Evolutionary conservation across 495 filamentous ascomycete genomes (phyloP), one percentile per base, ranked within the genome.

Genomic region (Hypoxylon fragiforme): DNA sequence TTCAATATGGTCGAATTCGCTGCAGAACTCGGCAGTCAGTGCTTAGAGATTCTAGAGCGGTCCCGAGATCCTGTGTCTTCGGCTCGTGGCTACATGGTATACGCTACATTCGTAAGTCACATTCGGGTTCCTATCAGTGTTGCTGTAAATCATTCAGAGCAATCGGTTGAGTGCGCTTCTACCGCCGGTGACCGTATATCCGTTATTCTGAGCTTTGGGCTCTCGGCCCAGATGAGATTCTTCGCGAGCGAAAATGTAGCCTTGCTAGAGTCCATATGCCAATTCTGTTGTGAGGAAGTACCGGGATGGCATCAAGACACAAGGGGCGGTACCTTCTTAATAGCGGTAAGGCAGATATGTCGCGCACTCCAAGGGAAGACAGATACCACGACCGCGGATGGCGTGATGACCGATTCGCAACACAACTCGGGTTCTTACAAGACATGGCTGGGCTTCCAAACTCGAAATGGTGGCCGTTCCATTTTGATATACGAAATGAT

Each of bases 341-440:
- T 89, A 49, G 77, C 83, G 15, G 77, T 88, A 11, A 73, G 85
- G 57, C 90, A 95, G 72, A 84, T 85, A 45, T 82, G 82, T 38
- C 80, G 89, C 12, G 89, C 91, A 13, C 69, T 96, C 21, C 89
- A 92, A 72, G 91, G 91, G 30, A 95, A 92, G 68, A 95, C 91
- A 0, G 72, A 77, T n/a, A 76, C 71, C 15, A 67, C 71, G 1
- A 70, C 71, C 7, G 68, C 88, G 2, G 67, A 80, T 0, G 75
- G 77, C 19, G 75, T 92, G 19, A 78, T 95, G 75, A 83, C 77
- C 34, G 91, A 95, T 60, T 81, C 84, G 4, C 71, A 85, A 8
- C 90, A 95, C 65, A 76, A 81, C 50, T 77, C 84, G 3, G 41
- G 50, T 12, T 67, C 81, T 2, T 96, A 91, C 70, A 81, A 91